Evolutionary conservation across 1,284 basidiomycete species (phyloP), one percentile per base, ranked within the genome.

Genomic region (Rugosomyces carneus): DNA sequence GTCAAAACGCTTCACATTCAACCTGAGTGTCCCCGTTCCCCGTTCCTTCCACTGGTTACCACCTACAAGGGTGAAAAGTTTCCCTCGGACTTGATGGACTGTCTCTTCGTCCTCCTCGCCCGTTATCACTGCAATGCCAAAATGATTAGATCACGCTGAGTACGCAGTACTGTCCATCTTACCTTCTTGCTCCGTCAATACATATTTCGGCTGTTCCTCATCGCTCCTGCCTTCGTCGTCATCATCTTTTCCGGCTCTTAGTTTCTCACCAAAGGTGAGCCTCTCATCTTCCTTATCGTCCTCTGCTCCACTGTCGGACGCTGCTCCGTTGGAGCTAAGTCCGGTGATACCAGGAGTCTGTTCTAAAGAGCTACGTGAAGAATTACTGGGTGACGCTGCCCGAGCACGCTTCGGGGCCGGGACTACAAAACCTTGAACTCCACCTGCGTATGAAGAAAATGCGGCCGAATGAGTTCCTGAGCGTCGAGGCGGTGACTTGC

Each of bases 71-170:
- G 79, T 68, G 61, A 82, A 95, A 24, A 97, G 69, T 69, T 95
- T 96, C 37, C 86, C 87, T 49, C 93, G 83, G 9, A 86, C 83
- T 66, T 89, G 86, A 63, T 85, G 82, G 36, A 92, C 67, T 0
- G 88, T 93, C 49, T 85, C 78, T 62, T 97, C 93, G 18, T 91
- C 87, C 63, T 97, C 93, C 64, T 97, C 93, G 8, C 93, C 93
- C 0, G 93, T 97, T 36, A 76, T 69, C 24, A 89, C 93, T 94
- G 56, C 6, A 13, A 19, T 29, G 9, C 27, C 27, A 54, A 40
- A 38, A 7, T 13, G n/a, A 4, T 21, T 0, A 23, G n/a, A 7
- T 36, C 20, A 38, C 16, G 7, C 4, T 21, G 18, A 13, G 42
- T 26, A 47, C 37, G 24, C 16, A 34, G 40, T 42, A 52, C 23